Conservation (phyloP, 768 basidiomycete genomes). For the Melanogaster broomeanus region DNA sequence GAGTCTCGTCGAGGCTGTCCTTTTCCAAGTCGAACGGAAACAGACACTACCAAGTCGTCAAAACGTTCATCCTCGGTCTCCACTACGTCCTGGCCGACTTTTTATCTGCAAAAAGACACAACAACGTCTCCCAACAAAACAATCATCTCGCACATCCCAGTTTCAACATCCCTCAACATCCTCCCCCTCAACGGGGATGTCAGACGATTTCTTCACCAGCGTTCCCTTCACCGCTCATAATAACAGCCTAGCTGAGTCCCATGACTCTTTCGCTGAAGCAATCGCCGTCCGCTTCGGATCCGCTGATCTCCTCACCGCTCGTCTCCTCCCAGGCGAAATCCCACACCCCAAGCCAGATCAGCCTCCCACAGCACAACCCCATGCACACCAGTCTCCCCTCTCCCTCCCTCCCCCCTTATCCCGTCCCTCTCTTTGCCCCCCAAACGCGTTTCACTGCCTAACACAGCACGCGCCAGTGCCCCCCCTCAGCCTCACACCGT, state of each 20-base stretch:
- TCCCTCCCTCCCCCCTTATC: conserved; percentile 30
- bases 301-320: conserved; percentile 39
- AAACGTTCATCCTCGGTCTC: too few relatives aligned
- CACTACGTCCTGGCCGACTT: too few relatives aligned
- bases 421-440: conserved; percentile 10
- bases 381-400: conserved; percentile 25
- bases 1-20: too few relatives aligned
- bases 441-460: neutral
- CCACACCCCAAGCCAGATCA: conserved; percentile 14
- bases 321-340: conserved; percentile 30
- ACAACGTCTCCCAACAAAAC: too few relatives aligned
- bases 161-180: neutral
- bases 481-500: neutral
- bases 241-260: conserved; percentile 21
- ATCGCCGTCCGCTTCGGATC: conserved; percentile 48
- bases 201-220: conserved; percentile 45
- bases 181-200: conserved; percentile 14
- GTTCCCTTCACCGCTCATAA: conserved; percentile 23
- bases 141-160: too few relatives aligned
- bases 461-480: neutral
- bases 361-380: neutral
- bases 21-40: too few relatives aligned
- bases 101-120: too few relatives aligned
- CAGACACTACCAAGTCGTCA: too few relatives aligned
- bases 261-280: conserved; percentile 55